Evolutionary conservation across 176 grass and related monocot genomes (phyloP).

Genomic region (Avena insularis): DNA sequence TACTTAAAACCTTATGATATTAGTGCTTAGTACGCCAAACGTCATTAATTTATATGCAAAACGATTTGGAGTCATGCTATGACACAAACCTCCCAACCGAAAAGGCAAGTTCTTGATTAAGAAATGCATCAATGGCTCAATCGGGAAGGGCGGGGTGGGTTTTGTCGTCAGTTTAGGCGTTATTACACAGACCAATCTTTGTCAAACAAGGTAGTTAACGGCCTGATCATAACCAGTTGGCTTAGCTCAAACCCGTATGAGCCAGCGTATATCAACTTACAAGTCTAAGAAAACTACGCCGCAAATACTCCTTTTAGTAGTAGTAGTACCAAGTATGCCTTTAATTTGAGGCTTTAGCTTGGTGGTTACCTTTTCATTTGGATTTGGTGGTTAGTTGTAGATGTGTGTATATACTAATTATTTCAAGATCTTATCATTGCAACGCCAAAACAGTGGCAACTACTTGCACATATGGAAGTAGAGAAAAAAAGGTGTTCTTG

Average conservation of each 20-base stretch:
- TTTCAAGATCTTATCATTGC: not conserved
- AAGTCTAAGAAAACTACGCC: not conserved
- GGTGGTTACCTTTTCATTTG: not conserved
- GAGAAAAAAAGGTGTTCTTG: not conserved
- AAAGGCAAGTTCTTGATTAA: constrained; percentile 14
- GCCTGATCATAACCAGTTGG: not conserved
- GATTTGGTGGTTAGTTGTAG: not conserved
- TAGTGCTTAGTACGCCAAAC: not conserved
- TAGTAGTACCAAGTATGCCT: not conserved
- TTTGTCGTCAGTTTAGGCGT: constrained; percentile 28
- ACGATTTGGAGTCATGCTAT: not conserved
- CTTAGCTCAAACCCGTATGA: constrained; percentile 1
- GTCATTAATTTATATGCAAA: not conserved
- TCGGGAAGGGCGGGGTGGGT: constrained; percentile 1
- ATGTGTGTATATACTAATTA: not conserved
- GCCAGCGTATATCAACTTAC: not conserved
- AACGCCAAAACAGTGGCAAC: no score
- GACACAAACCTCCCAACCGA: constrained; percentile 45
- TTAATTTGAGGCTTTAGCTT: not conserved
- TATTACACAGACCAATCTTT: constrained; percentile 21
- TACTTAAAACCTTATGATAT: constrained; percentile 33
- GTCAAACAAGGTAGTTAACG: constrained; percentile 16
- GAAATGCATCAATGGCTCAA: not conserved
- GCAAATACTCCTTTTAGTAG: not conserved
- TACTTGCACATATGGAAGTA: not conserved